Evolutionary conservation across 2,329 filamentous ascomycete genomes (phyloP).

Genomic region (Aureobasidium sp.): DNA sequence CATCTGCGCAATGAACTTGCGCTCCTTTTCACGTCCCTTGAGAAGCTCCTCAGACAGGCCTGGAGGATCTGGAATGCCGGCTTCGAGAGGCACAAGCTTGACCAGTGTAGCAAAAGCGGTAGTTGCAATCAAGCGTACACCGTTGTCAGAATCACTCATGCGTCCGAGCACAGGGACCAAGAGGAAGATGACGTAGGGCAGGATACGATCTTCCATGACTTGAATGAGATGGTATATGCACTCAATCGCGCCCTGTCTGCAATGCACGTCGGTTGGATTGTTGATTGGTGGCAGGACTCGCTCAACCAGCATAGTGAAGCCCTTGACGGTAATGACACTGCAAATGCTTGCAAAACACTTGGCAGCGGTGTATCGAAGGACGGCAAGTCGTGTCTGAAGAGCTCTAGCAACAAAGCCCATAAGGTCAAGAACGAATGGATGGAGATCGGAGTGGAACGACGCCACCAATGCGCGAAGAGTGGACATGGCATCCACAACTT

Average conservation of each 20-base stretch:
- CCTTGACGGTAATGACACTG: slow-evolving; percentile 89
- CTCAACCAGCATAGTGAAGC: slow-evolving; percentile 93
- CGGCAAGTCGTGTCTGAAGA: slow-evolving; percentile 78
- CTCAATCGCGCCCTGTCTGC: slow-evolving; percentile 89
- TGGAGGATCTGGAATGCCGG: slow-evolving; percentile 92
- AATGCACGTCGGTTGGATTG: slow-evolving; percentile 80
- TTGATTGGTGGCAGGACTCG: slow-evolving; percentile 86
- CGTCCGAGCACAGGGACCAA: slow-evolving; percentile 93
- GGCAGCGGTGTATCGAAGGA: slow-evolving; percentile 92
- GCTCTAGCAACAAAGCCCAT: slow-evolving; percentile 82
- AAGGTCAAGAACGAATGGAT: slow-evolving; percentile 73
- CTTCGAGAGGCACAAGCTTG: slow-evolving; percentile 92
- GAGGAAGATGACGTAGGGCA: slow-evolving; percentile 97
- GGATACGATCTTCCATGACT: slow-evolving; percentile 92
- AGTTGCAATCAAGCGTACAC: slow-evolving; percentile 87
- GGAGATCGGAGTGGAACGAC: slow-evolving; percentile 69
- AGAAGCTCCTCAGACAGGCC: slow-evolving; percentile 84
- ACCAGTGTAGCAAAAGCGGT: slow-evolving; percentile 96
- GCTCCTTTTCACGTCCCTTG: slow-evolving; percentile 83
- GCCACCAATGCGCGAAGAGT: slow-evolving; percentile 87
- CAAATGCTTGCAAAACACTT: slow-evolving; percentile 97
- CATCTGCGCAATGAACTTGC: slow-evolving; percentile 94
- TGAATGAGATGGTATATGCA: slow-evolving; percentile 95
- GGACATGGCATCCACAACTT: slow-evolving; percentile 89
- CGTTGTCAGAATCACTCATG: slow-evolving; percentile 97